Conservation (phyloP, 208 protist genomes). For the Balamuthia mandrillaris region DNA sequence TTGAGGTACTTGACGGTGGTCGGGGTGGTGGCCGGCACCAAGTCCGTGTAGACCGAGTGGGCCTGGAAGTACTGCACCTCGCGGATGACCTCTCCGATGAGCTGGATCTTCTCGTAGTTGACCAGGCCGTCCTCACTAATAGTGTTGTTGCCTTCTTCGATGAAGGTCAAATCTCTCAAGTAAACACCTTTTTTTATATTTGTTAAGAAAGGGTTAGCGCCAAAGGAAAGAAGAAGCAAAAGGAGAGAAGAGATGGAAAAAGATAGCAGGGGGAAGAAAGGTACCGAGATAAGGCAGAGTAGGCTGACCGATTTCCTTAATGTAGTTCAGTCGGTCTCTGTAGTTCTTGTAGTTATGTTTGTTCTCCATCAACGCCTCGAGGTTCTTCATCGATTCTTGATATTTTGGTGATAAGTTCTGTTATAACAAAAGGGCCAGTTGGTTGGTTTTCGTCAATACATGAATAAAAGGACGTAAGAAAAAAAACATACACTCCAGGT, state of each 20-base stretch:
- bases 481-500: background rate
- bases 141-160: constrained; percentile 28
- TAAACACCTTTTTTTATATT: background rate
- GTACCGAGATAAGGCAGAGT: constrained; percentile 16
- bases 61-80: constrained; percentile 36
- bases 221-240: background rate
- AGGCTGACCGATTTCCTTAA: background rate
- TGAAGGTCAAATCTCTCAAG: constrained; percentile 25
- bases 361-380: constrained; percentile 34
- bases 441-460: background rate
- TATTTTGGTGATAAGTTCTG: constrained; percentile 18
- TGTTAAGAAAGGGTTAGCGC: background rate
- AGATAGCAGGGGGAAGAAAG: background rate
- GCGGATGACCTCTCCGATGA: constrained; percentile 14
- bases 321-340: background rate
- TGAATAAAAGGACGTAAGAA: background rate
- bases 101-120: constrained; percentile 33
- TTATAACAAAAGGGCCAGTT: background rate
- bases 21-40: background rate
- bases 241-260: background rate
- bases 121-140: background rate
- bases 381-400: constrained; percentile 20
- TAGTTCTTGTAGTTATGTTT: constrained; percentile 39
- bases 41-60: background rate
- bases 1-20: constrained; percentile 21